Evolutionary conservation across 176 grass and related monocot species (phyloP).

Genomic region (Hyparrhenia diplandra): DNA sequence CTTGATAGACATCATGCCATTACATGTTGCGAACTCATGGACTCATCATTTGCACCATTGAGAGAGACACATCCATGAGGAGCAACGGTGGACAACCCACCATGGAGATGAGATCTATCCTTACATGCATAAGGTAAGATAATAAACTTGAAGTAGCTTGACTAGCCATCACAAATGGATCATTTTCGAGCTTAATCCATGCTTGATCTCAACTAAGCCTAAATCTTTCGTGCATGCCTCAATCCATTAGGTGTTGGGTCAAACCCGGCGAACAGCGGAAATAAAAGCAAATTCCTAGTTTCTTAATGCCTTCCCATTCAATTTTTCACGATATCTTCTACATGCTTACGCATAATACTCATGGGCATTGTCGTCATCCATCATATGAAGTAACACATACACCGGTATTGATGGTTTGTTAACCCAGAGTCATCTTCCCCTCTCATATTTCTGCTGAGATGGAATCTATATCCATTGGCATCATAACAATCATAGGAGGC

Average conservation of each 20-base stretch:
- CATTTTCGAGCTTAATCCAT: not conserved
- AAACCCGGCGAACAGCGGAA: too few species aligned
- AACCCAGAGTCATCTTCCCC: too few species aligned
- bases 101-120: not conserved
- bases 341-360: too few species aligned
- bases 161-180: not conserved
- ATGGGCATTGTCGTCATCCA: too few species aligned
- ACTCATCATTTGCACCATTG: not conserved
- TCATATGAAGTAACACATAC: too few species aligned
- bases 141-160: not conserved
- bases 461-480: not conserved
- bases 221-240: not conserved
- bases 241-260: too few species aligned
- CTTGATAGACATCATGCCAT: not conserved
- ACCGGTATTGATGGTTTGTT: too few species aligned
- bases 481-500: not conserved
- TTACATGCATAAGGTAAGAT: not conserved
- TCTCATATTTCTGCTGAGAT: too few species aligned
- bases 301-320: too few species aligned
- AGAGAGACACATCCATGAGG: too few species aligned
- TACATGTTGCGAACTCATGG: not conserved
- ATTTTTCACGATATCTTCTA: too few species aligned
- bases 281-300: too few species aligned
- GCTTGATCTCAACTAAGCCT: not conserved
- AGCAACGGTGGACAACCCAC: not conserved